Evolutionary conservation across 352 stramenopile genomes (phyloP), one percentile per base, ranked within the genome.

Genomic region (Blastocystis sp.): DNA sequence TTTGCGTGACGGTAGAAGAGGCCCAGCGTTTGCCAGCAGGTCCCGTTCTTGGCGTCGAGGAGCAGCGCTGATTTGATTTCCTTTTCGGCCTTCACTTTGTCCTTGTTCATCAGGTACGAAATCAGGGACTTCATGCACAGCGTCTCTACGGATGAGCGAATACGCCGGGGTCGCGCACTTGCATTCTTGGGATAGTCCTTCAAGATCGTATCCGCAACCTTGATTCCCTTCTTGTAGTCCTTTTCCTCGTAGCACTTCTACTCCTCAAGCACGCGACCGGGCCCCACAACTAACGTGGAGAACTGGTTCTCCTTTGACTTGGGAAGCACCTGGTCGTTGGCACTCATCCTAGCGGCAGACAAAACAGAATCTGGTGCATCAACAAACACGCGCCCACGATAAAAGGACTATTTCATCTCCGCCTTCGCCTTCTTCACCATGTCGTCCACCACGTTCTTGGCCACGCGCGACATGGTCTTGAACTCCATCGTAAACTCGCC

Each of bases 401-500:
- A 76, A 84, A 67, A 28, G 34, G 65, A 53, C 74, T 84, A 84
- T 43, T 84, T 84, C n/a, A 53, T 67, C 43, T 40, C 19, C 1
- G n/a, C 52, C 56, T 84, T 84, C 61, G 74, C 74, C 74, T 84
- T 84, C 53, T 84, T 84, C 40, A 84, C 52, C 74, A 84, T 84
- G 1, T 88, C 78, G 0, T 88, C 78, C 48, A 88, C 64, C 11
- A 88, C 48, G n/a, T 71, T 71, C 48, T 65, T 88, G 19, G 78
- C 43, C 14, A 88, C 78, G 38, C 53, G 56, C 2, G 56, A 52
- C 61, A 88, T 62, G 34, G 78, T 79, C 89, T 98, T 96, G 93
- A 98, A 99, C 91, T 99, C 96, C 97, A 99, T 99, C 40, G 95
- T 97, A 90, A 98, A 99, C 91, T 99, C 96, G 88, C 96, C 96